A percentile compares a stretch with the other conserved stretches of the same genome.
Evolutionary conservation across 176 grass and related monocot species (phyloP).

Genomic region (Poa pratensis): DNA sequence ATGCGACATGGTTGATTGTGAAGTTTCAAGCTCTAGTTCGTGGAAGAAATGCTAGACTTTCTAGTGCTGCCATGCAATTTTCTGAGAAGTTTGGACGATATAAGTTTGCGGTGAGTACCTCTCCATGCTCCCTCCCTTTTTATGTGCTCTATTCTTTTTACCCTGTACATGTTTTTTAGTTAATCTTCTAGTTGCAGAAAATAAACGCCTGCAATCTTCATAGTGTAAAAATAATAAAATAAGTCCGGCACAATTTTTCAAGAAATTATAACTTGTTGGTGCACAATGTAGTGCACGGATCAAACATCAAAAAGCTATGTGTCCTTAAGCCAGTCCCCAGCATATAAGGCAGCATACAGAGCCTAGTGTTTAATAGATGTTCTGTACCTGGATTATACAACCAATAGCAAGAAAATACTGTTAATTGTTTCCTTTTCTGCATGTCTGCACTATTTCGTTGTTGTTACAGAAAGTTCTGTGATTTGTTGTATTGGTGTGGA

Average conservation of each 20-base stretch:
- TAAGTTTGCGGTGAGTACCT: slow-evolving; percentile 49
- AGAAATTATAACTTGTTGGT: background rate
- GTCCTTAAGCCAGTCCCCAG: slow-evolving; percentile 8
- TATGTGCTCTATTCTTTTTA: background rate
- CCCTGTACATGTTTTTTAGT: background rate
- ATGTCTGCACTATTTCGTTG: background rate
- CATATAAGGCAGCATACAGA: slow-evolving; percentile 4
- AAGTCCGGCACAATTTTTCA: background rate
- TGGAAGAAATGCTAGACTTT: slow-evolving; percentile 67
- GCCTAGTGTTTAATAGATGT: background rate
- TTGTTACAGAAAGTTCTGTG: background rate
- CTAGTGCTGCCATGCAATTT: slow-evolving; percentile 27
- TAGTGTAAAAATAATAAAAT: background rate
- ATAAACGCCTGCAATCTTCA: slow-evolving; percentile 7
- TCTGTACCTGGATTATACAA: background rate
- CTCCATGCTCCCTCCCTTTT: background rate
- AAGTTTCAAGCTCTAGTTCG: slow-evolving; percentile 85
- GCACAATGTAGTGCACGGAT: background rate
- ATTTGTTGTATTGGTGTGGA: slow-evolving; percentile 14
- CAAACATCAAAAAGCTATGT: background rate
- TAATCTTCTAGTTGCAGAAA: background rate
- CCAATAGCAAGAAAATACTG: slow-evolving; percentile 15
- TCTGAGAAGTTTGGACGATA: slow-evolving; percentile 42
- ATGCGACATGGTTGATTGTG: slow-evolving; percentile 63
- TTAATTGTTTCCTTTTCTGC: slow-evolving; percentile 2